These are phyloP conservation scores for Phytophthora kernoviae DNA, from an alignment of 352 stramenopile genomes.

Conservation along the genomic window DNA sequence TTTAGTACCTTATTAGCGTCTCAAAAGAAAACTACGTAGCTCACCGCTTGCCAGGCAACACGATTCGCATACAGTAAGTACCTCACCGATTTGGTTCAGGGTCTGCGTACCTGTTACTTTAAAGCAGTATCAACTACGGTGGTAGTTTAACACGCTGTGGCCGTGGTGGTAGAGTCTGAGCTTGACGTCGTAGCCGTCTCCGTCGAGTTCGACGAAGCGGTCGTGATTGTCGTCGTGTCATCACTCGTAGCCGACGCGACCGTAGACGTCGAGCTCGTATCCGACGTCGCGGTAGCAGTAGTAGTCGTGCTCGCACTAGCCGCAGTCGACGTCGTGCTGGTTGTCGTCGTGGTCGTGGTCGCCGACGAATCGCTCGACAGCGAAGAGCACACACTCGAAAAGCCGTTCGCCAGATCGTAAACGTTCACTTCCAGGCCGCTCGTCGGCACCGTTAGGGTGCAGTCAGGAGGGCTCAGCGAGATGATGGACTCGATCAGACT, in stretches of 20 bases:
- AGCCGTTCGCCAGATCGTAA: conserved; percentile 22
- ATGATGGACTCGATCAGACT: too few species aligned
- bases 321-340: neutral
- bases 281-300: conserved; percentile 1
- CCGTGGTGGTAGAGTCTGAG: neutral
- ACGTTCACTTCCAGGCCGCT: conserved; percentile 28
- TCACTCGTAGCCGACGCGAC: neutral
- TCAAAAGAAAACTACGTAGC: too few species aligned
- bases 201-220: conserved; percentile 8
- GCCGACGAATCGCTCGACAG: conserved; percentile 19
- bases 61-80: too few species aligned
- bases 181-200: neutral
- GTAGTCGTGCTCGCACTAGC: conserved; percentile 4
- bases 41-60: too few species aligned
- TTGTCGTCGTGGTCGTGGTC: conserved; percentile 4
- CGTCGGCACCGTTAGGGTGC: conserved; percentile 28
- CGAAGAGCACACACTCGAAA: conserved; percentile 18
- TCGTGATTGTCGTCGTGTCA: neutral
- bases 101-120: too few species aligned
- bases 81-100: too few species aligned
- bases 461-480: conserved; percentile 29
- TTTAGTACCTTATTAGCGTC: too few species aligned
- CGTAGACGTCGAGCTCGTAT: neutral
- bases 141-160: too few species aligned
- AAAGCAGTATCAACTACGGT: too few species aligned